Conservation (phyloP, 1,139 yeast genomes). For the Candida neerlandica region DNA sequence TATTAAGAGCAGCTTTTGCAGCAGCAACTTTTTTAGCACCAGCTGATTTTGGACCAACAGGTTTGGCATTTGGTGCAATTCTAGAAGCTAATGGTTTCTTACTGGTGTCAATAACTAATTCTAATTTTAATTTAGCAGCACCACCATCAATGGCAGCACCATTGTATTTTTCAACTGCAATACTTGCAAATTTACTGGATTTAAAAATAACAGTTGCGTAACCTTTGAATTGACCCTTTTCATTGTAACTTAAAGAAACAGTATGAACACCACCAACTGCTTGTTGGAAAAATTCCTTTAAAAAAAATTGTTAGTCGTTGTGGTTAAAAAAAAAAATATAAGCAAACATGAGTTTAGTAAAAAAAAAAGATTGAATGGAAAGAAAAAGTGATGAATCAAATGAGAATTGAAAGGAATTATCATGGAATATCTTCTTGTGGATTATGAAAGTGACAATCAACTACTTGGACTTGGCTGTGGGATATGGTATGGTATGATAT, state of each 20-base stretch:
- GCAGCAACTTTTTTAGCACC: conserved; percentile 33
- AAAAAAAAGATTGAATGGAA: neutral
- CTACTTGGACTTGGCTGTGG: neutral
- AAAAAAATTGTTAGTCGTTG: conserved; percentile 23
- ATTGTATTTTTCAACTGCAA: conserved; percentile 82
- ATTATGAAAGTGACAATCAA: neutral
- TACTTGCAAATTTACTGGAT: conserved; percentile 62
- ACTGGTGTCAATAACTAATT: conserved; percentile 83
- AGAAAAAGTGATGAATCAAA: conserved; percentile 1
- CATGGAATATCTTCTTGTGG: neutral
- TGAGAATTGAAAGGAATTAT: no score
- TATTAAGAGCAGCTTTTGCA: conserved; percentile 23
- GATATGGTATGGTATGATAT: neutral
- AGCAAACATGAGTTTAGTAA: no score
- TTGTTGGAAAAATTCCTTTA: conserved; percentile 83
- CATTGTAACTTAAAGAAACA: conserved; percentile 77
- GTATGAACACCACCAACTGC: conserved; percentile 84
- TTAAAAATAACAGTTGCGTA: conserved; percentile 84
- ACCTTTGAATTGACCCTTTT: conserved; percentile 89
- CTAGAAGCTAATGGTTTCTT: conserved; percentile 75
- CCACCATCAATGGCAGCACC: conserved; percentile 95
- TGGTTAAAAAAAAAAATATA: conserved; percentile 2
- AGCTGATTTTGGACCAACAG: conserved; percentile 22
- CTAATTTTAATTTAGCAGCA: conserved; percentile 73
- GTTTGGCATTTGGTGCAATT: conserved; percentile 41